Base-by-base conservation (phyloP, 306 rosid species). In the Prinsepia uniflora region DNA sequence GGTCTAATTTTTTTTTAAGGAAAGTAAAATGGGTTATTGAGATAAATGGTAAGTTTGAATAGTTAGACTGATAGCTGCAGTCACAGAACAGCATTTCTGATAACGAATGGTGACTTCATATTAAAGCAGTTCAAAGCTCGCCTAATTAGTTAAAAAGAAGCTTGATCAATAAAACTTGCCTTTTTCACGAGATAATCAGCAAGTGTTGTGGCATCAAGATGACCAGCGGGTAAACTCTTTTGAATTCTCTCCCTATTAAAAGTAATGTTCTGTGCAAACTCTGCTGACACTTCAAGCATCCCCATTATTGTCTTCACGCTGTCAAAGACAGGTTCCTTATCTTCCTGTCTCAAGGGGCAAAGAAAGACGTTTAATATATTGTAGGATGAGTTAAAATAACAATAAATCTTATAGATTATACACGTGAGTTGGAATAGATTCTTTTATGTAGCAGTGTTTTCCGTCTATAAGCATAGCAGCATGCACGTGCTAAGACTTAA, bases 171-270 rank as follows among this genome's bases (percentile, higher is more conserved):
- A 75, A 10, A 79, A 45, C 83, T 83, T 68, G 83, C 99, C 99
- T 91, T 94, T 7, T 86, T 89, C 76, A 94, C 97, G 47, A 94
- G 99, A 78, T 94, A 94, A 80, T 94, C 99, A 13, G 99, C 96
- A n/a, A 94, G 97, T 11, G 97, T 94, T 11, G 99, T 94, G 81
- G 99, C 99, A 78, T 94, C 99, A 36, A 94, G 99, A 91, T 83
- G 85, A 72, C 97, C 97, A 15, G 99, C 97, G 70, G 99, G 99
- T 78, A 94, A 83, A 58, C 92, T 83, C 75, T 82, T 89, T 42
- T 76, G 85, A 80, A 94, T 89, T 87, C 92, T 91, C 73, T 84
- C 96, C 76, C 9, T 80, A 75, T 91, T 91, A 77, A 82, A 91
- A 41, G 96, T 78, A 72, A 94, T 85, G 78, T 94, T 91, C 76